Evolutionary conservation across 768 basidiomycete species (phyloP).

Genomic region (Collybia sp.): DNA sequence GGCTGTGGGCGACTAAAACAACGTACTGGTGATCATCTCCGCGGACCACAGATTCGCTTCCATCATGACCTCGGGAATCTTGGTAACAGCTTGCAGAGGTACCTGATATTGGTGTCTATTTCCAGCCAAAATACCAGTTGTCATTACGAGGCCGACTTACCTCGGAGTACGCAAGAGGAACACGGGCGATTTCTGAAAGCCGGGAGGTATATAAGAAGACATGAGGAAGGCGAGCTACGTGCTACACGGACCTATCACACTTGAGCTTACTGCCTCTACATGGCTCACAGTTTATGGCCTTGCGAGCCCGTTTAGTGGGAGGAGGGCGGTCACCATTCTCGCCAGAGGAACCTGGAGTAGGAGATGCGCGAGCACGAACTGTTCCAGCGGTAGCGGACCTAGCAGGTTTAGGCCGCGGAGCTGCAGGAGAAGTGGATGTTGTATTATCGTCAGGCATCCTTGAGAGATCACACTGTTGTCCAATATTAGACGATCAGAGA

Average conservation of each 20-base stretch:
- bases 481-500: constrained; percentile 9
- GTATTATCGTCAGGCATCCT: constrained; percentile 34
- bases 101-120: constrained; percentile 33
- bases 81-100: constrained; percentile 81
- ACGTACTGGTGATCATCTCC: constrained; percentile 55
- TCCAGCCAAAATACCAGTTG: background rate
- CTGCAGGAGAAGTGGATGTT: constrained; percentile 31
- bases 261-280: constrained; percentile 86
- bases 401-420: constrained; percentile 34
- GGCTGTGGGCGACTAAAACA: constrained; percentile 10
- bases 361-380: constrained; percentile 49
- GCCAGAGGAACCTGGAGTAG: constrained; percentile 36
- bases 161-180: constrained; percentile 81
- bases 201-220: constrained; percentile 6
- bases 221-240: constrained; percentile 3
- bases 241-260: constrained; percentile 65
- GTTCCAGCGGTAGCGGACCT: constrained; percentile 35
- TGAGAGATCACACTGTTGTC: constrained; percentile 12
- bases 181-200: constrained; percentile 73
- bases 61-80: constrained; percentile 62
- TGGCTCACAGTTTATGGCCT: constrained; percentile 87
- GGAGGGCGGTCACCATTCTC: constrained; percentile 51
- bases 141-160: constrained; percentile 29
- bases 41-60: constrained; percentile 44
- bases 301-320: constrained; percentile 78